Percentiles rank a stretch among this genome's conserved stretches.
phyloP scores from a whole-genome alignment of 2,329 filamentous ascomycete genomes.

The Claviceps humidiphila region DNA sequence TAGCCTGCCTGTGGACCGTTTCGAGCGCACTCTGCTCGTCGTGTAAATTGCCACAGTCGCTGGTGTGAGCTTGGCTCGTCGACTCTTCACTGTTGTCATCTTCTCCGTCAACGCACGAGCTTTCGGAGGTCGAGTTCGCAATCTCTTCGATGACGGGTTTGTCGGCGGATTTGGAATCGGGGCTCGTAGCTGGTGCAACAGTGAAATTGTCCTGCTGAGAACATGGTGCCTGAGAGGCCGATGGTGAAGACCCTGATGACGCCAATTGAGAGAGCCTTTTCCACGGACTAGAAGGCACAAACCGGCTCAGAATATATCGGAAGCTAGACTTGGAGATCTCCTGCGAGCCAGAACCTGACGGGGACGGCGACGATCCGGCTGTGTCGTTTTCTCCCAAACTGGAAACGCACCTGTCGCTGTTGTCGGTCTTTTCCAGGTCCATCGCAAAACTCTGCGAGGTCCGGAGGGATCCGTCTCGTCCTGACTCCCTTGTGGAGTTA shows the following conservation, averaged over 20 bases:
- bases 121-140: not conserved
- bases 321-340: slow-evolving; percentile 10
- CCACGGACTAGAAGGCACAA: slow-evolving; percentile 15
- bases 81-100: not conserved
- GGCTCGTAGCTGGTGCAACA: not conserved
- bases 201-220: not conserved
- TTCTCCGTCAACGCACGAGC: not conserved
- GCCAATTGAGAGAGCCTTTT: slow-evolving; percentile 9
- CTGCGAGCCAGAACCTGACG: not conserved
- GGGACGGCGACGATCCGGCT: not conserved
- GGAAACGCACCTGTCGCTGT: not conserved
- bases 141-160: not conserved
- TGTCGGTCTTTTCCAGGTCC: not conserved
- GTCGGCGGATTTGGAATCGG: not conserved
- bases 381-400: not conserved
- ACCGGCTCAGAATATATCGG: slow-evolving; percentile 11
- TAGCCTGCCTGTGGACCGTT: not conserved
- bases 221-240: not conserved
- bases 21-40: not conserved
- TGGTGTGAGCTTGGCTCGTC: not conserved
- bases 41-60: not conserved
- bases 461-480: not conserved
- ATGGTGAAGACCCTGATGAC: not conserved
- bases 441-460: not conserved
- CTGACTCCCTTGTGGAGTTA: not conserved